phyloP scores from a whole-genome alignment of 2,329 filamentous ascomycete species.

The Colletotrichum sp. region DNA sequence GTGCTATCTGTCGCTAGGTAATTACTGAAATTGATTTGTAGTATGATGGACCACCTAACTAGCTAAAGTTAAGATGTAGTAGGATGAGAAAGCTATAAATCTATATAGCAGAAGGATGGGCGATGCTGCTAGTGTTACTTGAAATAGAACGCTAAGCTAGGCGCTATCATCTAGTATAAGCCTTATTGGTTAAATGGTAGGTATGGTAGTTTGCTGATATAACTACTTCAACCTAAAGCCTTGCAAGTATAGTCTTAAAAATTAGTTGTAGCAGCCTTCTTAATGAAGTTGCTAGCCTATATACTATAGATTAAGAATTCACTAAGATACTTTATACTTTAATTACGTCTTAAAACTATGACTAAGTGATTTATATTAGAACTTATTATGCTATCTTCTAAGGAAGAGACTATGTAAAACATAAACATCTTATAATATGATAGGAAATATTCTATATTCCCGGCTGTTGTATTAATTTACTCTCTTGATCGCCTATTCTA shows the following conservation, averaged over 20 bases:
- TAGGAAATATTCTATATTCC: neutral
- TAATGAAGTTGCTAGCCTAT: neutral
- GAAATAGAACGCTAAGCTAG: neutral
- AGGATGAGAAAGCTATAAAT: neutral
- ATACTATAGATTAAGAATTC: neutral
- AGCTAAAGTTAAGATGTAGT: too few relatives aligned
- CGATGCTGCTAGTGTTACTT: neutral
- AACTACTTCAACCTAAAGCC: neutral
- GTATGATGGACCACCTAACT: too few relatives aligned
- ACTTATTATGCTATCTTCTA: neutral
- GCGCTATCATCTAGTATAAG: neutral
- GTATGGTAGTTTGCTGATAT: neutral
- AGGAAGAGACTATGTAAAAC: neutral
- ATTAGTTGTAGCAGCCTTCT: neutral
- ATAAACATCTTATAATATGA: neutral
- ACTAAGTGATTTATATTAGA: neutral
- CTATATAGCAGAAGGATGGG: neutral
- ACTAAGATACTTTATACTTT: neutral
- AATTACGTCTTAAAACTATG: neutral
- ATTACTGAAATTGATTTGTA: too few relatives aligned
- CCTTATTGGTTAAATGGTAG: neutral
- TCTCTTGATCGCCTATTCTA: neutral
- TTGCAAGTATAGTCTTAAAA: neutral
- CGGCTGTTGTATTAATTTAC: neutral
- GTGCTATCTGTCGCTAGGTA: too few relatives aligned